Conservation (phyloP, 1,139 yeast species). For the Suhomyces choctaworum region DNA sequence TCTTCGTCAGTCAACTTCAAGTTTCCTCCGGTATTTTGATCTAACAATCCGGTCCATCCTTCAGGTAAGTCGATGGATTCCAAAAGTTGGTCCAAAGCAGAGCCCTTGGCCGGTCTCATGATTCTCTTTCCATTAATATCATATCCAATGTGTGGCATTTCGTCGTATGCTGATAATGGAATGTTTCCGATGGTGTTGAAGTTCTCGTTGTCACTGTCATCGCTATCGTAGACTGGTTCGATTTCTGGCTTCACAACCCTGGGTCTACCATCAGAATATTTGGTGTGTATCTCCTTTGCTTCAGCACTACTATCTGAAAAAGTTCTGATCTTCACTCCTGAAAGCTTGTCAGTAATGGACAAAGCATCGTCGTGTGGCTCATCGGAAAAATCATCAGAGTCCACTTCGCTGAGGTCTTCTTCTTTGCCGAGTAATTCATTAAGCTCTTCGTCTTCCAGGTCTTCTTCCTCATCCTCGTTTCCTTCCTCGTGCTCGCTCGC, state of each 20-base stretch:
- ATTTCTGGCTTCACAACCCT: constrained; percentile 84
- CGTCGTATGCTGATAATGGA: constrained; percentile 91
- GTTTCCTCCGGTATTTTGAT: constrained; percentile 85
- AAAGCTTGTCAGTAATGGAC: constrained; percentile 55
- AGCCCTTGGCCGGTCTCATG: constrained; percentile 97
- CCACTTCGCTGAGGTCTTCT: constrained; percentile 37
- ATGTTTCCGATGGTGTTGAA: constrained; percentile 89
- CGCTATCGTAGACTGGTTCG: constrained; percentile 88
- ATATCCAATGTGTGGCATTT: constrained; percentile 96
- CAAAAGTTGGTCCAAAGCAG: constrained; percentile 85
- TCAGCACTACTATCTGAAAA: constrained; percentile 38
- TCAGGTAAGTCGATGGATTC: constrained; percentile 92
- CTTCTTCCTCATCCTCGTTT: constrained; percentile 31
- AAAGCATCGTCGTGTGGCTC: constrained; percentile 50
- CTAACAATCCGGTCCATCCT: constrained; percentile 97
- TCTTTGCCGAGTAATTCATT: constrained; percentile 57
- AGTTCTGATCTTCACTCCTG: constrained; percentile 53
- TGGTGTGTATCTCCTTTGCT: constrained; percentile 41
- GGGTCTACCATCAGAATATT: constrained; percentile 77
- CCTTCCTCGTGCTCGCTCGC: constrained; percentile 24
- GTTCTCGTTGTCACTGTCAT: constrained; percentile 86
- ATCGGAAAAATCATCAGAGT: constrained; percentile 46
- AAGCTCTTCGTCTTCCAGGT: constrained; percentile 63
- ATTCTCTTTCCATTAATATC: constrained; percentile 96
- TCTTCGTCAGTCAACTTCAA: constrained; percentile 88